These are phyloP conservation scores for Rugonectria rugulosa DNA, from an alignment of 2,329 filamentous ascomycete genomes.

Conservation along the genomic window DNA sequence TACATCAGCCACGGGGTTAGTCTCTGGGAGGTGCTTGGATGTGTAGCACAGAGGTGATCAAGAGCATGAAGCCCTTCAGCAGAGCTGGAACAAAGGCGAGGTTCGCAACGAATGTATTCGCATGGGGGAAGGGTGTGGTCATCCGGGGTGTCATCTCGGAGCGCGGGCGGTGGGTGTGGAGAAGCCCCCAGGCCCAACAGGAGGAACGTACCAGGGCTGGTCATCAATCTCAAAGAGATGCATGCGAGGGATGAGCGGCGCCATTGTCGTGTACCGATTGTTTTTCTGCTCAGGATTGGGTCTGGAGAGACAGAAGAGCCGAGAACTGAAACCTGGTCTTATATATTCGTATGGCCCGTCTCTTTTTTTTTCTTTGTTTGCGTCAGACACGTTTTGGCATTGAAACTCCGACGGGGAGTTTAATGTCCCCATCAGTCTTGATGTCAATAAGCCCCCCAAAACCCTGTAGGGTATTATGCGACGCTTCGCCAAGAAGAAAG, in stretches of 20 bases:
- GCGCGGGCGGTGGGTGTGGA: neutral
- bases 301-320: no score
- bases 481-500: no score
- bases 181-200: slow-evolving; percentile 1
- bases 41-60: neutral
- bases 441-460: no score
- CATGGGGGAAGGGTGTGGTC: no score
- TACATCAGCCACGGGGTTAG: slow-evolving; percentile 42
- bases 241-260: slow-evolving; percentile 62
- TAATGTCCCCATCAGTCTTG: neutral
- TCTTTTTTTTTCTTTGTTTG: neutral
- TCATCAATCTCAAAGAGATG: slow-evolving; percentile 75
- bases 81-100: no score
- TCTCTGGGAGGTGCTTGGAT: neutral
- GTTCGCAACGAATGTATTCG: neutral
- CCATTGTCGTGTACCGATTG: slow-evolving; percentile 42
- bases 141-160: neutral
- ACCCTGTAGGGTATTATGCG: neutral
- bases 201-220: slow-evolving; percentile 63
- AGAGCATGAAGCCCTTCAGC: no score
- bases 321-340: neutral
- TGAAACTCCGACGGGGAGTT: slow-evolving; percentile 1
- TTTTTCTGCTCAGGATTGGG: no score
- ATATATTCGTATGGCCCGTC: neutral
- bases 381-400: neutral